Evolutionary conservation across 2,329 filamentous ascomycete species (phyloP).

Genomic region (Apiospora arundinis): DNA sequence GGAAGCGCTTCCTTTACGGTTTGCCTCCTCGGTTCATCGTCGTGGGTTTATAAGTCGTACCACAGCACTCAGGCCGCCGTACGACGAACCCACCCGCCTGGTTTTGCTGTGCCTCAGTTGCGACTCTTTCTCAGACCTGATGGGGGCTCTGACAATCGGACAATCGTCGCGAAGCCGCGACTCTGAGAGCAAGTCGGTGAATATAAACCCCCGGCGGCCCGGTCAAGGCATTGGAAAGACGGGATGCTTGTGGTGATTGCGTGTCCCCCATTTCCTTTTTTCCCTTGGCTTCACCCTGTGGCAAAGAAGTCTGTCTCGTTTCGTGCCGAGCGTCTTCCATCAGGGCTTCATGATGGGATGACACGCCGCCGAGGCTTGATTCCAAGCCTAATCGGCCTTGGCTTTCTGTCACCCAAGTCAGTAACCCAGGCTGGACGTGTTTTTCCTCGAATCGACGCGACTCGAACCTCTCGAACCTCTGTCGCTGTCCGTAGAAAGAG

Average conservation of each 20-base stretch:
- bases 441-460: neutral
- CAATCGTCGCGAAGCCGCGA: neutral
- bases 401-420: slow-evolving; percentile 14
- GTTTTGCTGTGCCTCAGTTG: neutral
- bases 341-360: slow-evolving; percentile 6
- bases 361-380: slow-evolving; percentile 15
- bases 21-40: slow-evolving; percentile 3
- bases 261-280: neutral
- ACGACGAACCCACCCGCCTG: neutral
- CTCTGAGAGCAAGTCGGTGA: neutral
- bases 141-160: neutral
- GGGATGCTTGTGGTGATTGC: neutral
- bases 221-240: neutral
- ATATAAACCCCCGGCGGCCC: slow-evolving; percentile 12
- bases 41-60: neutral
- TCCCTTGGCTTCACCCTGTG: neutral
- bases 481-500: neutral
- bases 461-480: neutral
- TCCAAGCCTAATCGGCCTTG: slow-evolving; percentile 11
- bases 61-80: neutral
- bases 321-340: neutral
- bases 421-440: neutral
- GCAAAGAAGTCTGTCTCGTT: neutral
- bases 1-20: neutral
- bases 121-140: neutral